Percentiles rank a stretch among this genome's conserved stretches.
phyloP scores from a whole-genome alignment of 768 basidiomycete genomes.

The Leccinum arenicola region DNA sequence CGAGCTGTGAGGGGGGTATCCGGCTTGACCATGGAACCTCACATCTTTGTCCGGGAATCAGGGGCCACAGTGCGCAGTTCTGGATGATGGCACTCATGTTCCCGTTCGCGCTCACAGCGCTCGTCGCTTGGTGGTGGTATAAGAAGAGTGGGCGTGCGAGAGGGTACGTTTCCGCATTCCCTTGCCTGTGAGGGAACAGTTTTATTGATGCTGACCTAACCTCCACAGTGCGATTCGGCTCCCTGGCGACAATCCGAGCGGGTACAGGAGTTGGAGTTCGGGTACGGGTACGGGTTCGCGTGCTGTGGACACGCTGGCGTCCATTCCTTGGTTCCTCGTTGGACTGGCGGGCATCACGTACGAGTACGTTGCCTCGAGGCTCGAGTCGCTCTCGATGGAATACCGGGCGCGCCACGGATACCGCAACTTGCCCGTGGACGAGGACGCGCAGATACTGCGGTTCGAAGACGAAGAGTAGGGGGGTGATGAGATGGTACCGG shows the following conservation, averaged over 20 bases:
- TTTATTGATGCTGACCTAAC: conserved; percentile 6
- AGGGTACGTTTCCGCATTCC: conserved; percentile 53
- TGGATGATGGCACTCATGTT: conserved; percentile 78
- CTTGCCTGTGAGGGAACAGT: background rate
- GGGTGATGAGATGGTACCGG: background rate
- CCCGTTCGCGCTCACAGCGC: conserved; percentile 73
- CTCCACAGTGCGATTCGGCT: conserved; percentile 68
- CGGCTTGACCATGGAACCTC: conserved; percentile 71
- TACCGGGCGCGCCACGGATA: conserved; percentile 62
- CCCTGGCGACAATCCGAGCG: conserved; percentile 44
- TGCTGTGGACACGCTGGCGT: conserved; percentile 70
- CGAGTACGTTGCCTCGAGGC: conserved; percentile 55
- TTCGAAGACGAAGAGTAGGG: conserved; percentile 74
- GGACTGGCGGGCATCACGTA: conserved; percentile 74
- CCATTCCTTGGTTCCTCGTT: conserved; percentile 86
- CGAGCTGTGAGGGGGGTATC: conserved; percentile 77
- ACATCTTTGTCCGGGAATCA: conserved; percentile 83
- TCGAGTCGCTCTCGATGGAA: conserved; percentile 37
- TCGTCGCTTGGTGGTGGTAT: conserved; percentile 83
- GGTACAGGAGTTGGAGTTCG: conserved; percentile 18
- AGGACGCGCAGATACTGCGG: conserved; percentile 81
- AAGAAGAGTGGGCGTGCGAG: conserved; percentile 64
- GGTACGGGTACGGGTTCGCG: conserved; percentile 39
- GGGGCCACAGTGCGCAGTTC: conserved; percentile 71
- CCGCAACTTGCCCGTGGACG: conserved; percentile 76